phyloP scores from a whole-genome alignment of 495 filamentous ascomycete species.

The Penicillium steckii region DNA sequence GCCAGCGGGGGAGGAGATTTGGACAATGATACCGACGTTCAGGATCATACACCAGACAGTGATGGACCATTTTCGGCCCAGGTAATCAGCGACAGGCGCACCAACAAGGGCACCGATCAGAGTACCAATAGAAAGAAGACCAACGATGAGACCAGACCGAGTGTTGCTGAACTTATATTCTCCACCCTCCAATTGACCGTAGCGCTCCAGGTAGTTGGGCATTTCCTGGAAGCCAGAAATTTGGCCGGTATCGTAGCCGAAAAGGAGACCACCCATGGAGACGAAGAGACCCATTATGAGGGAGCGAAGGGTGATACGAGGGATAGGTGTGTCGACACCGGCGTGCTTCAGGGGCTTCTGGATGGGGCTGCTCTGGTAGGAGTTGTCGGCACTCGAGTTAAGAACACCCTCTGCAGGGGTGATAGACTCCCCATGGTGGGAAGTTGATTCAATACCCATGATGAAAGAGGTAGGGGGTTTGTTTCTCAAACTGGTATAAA shows the following conservation, averaged over 20 bases:
- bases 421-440: conserved; percentile 40
- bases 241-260: conserved; percentile 51
- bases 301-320: conserved; percentile 42
- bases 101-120: conserved; percentile 63
- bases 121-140: conserved; percentile 62
- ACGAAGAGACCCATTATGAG: conserved; percentile 54
- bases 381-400: conserved; percentile 21
- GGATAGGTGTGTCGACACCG: conserved; percentile 40
- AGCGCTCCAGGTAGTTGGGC: conserved; percentile 46
- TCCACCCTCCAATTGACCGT: conserved; percentile 33
- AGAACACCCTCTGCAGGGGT: conserved; percentile 23
- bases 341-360: conserved; percentile 24
- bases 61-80: conserved; percentile 56
- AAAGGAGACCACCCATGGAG: conserved; percentile 70
- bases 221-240: conserved; percentile 63
- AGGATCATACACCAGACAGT: conserved; percentile 57
- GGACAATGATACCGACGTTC: conserved; percentile 64
- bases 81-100: conserved; percentile 50
- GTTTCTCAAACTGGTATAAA: background rate
- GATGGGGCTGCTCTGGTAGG: conserved; percentile 23
- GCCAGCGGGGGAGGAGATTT: conserved; percentile 53
- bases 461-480: conserved; percentile 5
- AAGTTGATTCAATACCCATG: conserved; percentile 35
- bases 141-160: conserved; percentile 54
- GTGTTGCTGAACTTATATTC: conserved; percentile 46